Evolutionary conservation across 2,329 filamentous ascomycete genomes (phyloP).

Genomic region (Nakataea oryzae): DNA sequence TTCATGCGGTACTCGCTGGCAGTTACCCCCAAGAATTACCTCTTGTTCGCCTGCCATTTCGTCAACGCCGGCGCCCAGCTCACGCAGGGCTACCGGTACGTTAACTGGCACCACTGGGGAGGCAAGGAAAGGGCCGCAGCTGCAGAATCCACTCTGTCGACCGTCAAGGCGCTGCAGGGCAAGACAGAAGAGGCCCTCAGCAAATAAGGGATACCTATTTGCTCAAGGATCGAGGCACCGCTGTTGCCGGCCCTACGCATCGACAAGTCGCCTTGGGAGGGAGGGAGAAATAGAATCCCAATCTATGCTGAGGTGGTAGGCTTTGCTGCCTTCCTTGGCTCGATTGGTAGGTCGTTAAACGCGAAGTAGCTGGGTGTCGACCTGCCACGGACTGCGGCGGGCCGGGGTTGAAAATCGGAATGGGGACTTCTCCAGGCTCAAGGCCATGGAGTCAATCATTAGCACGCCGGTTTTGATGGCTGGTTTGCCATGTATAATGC

Average conservation of each 20-base stretch:
- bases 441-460: not conserved
- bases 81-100: conserved; percentile 58
- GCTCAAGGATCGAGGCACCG: too few relatives aligned
- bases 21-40: conserved; percentile 56
- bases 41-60: conserved; percentile 61
- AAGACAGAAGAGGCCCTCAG: conserved; percentile 20
- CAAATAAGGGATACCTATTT: conserved; percentile 20
- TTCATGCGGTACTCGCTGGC: conserved; percentile 67
- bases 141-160: conserved; percentile 29
- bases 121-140: conserved; percentile 35
- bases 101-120: conserved; percentile 56
- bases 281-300: not conserved
- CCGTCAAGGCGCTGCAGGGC: conserved; percentile 24
- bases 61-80: conserved; percentile 60
- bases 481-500: not conserved
- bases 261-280: not conserved
- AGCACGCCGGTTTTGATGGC: not conserved
- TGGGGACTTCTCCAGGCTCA: not conserved
- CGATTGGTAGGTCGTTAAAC: not conserved
- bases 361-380: too few relatives aligned
- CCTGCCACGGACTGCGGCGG: not conserved
- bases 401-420: not conserved
- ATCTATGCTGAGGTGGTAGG: not conserved
- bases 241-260: too few relatives aligned
- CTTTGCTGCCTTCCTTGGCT: not conserved